A percentile compares a stretch with the other conserved stretches of the same genome.
phyloP scores from a whole-genome alignment of 2,329 filamentous ascomycete genomes.

The Fusarium pseudocircinatum region DNA sequence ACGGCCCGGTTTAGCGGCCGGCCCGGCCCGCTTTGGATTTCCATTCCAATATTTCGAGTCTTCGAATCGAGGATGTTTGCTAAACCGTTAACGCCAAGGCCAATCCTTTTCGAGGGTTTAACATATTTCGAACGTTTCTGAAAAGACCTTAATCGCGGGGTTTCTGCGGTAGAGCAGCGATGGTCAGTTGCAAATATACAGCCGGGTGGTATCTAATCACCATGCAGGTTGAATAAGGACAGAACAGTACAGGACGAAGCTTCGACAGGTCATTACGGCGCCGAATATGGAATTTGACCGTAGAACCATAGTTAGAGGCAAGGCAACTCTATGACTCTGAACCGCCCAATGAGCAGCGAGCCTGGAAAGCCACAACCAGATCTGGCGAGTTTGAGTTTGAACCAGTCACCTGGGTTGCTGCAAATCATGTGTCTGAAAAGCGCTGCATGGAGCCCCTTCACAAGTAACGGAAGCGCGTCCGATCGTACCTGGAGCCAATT shows the following conservation, averaged over 20 bases:
- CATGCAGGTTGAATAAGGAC: background rate
- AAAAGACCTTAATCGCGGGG: background rate
- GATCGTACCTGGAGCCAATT: slow-evolving; percentile 42
- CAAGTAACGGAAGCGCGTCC: slow-evolving; percentile 33
- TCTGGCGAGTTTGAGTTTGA: slow-evolving; percentile 32
- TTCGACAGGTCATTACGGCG: slow-evolving; percentile 13
- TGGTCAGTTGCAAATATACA: slow-evolving; percentile 23
- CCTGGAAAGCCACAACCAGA: slow-evolving; percentile 16
- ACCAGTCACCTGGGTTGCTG: slow-evolving; percentile 42
- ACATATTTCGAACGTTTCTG: background rate
- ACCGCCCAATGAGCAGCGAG: slow-evolving; percentile 30
- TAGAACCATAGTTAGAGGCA: slow-evolving; percentile 27
- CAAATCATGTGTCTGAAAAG: slow-evolving; percentile 48
- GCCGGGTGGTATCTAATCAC: slow-evolving; percentile 7
- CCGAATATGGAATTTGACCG: slow-evolving; percentile 22
- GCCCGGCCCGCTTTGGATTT: slow-evolving; percentile 39
- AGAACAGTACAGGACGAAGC: background rate
- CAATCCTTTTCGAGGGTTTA: background rate
- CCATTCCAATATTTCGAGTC: slow-evolving; percentile 18
- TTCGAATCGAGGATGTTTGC: slow-evolving; percentile 2
- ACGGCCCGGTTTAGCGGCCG: slow-evolving; percentile 41
- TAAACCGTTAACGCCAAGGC: background rate
- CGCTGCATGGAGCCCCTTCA: slow-evolving; percentile 40
- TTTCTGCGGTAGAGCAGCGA: slow-evolving; percentile 1
- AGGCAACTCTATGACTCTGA: slow-evolving; percentile 20